Evolutionary conservation across 495 filamentous ascomycete genomes (phyloP).

Genomic region (Penicillium soppii): DNA sequence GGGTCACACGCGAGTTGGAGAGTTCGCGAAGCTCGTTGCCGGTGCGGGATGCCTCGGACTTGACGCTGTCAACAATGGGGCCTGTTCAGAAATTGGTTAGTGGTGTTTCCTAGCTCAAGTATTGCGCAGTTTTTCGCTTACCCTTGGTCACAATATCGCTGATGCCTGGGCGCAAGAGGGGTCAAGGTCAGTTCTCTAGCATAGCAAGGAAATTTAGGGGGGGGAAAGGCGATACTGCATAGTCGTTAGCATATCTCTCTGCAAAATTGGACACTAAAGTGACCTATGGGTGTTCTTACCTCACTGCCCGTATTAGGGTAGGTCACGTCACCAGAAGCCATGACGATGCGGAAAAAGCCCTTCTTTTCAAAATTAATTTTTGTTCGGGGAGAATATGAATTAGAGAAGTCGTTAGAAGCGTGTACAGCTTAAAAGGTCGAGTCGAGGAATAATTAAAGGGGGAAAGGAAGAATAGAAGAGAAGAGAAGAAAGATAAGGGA

Average conservation of each 20-base stretch:
- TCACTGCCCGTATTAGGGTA: constrained; percentile 47
- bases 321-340: constrained; percentile 40
- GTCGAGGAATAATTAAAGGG: neutral
- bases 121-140: constrained; percentile 14
- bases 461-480: constrained; percentile 22
- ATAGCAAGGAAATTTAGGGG: neutral
- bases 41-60: constrained; percentile 70
- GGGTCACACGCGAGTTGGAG: constrained; percentile 66
- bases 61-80: constrained; percentile 74
- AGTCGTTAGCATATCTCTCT: constrained; percentile 14
- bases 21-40: constrained; percentile 72
- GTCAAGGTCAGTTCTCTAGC: constrained; percentile 16
- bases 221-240: constrained; percentile 6
- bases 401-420: neutral
- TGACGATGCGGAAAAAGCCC: constrained; percentile 14
- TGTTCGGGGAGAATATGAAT: neutral
- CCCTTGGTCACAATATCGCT: constrained; percentile 33
- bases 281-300: constrained; percentile 31
- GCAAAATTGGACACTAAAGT: neutral
- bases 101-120: constrained; percentile 19
- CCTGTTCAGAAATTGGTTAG: constrained; percentile 49
- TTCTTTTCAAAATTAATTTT: neutral
- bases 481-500: constrained; percentile 22
- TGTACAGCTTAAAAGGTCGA: neutral
- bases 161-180: constrained; percentile 19